Conservation (phyloP, 2,329 filamentous ascomycete genomes). For the Coniochaeta prunicola region DNA sequence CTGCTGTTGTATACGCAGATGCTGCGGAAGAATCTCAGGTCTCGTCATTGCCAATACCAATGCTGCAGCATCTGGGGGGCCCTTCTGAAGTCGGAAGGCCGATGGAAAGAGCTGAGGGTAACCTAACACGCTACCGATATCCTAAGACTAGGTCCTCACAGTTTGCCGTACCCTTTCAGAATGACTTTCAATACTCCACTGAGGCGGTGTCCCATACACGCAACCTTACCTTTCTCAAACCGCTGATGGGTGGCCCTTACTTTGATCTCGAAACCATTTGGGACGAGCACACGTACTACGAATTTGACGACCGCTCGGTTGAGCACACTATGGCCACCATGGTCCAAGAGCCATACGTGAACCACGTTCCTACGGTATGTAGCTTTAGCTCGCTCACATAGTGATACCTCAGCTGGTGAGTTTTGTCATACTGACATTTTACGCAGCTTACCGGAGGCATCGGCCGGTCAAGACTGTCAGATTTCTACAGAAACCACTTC, state of each 20-base stretch:
- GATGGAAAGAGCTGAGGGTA: too few relatives aligned
- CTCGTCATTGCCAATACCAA: neutral
- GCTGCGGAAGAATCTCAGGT: too few relatives aligned
- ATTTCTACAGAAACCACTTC: slow-evolving; percentile 68
- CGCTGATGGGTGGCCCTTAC: slow-evolving; percentile 41
- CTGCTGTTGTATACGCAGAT: neutral
- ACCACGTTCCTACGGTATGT: slow-evolving; percentile 60
- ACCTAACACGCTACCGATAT: neutral
- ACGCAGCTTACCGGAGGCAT: slow-evolving; percentile 52
- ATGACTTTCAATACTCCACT: neutral
- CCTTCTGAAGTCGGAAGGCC: neutral
- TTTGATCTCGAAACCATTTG: slow-evolving; percentile 73
- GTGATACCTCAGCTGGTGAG: too few relatives aligned
- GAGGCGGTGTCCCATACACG: neutral
- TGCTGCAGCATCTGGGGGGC: neutral
- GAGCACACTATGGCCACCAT: slow-evolving; percentile 74
- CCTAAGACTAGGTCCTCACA: neutral
- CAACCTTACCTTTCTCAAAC: neutral
- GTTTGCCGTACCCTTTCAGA: neutral
- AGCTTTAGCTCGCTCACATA: too few relatives aligned
- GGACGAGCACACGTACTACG: slow-evolving; percentile 69
- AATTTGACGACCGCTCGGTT: slow-evolving; percentile 63
- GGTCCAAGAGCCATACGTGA: slow-evolving; percentile 73
- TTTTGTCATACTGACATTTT: neutral
- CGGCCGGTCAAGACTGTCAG: slow-evolving; percentile 52